Conservation (phyloP, 1,139 yeast genomes). For the Wickerhamomyces sp. region DNA sequence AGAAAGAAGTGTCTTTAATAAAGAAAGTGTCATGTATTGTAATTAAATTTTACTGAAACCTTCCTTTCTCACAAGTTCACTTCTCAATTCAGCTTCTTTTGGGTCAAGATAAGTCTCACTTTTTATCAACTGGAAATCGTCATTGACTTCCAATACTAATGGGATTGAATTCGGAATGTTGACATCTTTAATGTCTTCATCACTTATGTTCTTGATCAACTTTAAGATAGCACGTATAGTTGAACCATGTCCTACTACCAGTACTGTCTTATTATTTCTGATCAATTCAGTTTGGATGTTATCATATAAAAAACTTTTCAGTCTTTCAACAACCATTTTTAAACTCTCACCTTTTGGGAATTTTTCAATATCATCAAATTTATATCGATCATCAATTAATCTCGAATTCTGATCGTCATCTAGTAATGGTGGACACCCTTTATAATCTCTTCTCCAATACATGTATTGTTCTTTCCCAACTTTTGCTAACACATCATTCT, state of each 20-base stretch:
- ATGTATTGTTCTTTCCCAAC: constrained; percentile 59
- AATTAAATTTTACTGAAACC: constrained; percentile 30
- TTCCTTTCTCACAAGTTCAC: constrained; percentile 59
- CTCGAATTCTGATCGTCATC: constrained; percentile 26
- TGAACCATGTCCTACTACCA: constrained; percentile 74
- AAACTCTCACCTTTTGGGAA: constrained; percentile 70
- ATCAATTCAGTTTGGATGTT: constrained; percentile 36
- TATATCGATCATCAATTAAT: constrained; percentile 44
- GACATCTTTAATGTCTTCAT: constrained; percentile 57
- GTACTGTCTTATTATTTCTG: constrained; percentile 38
- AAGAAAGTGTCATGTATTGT: neutral
- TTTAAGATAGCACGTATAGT: constrained; percentile 67
- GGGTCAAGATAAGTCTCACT: constrained; percentile 62
- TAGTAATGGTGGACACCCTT: constrained; percentile 63
- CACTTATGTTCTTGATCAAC: constrained; percentile 49
- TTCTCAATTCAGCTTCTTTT: constrained; percentile 61
- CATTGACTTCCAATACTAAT: constrained; percentile 50
- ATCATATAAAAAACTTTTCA: constrained; percentile 48
- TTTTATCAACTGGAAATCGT: constrained; percentile 37
- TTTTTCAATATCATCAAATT: constrained; percentile 18
- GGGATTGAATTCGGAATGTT: constrained; percentile 82
- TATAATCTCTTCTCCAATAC: constrained; percentile 60
- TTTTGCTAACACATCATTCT: constrained; percentile 45
- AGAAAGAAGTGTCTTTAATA: too few species aligned
- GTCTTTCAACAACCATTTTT: constrained; percentile 56